phyloP scores from a whole-genome alignment of 805 yeast species.

The Ascoidea rubescens region DNA sequence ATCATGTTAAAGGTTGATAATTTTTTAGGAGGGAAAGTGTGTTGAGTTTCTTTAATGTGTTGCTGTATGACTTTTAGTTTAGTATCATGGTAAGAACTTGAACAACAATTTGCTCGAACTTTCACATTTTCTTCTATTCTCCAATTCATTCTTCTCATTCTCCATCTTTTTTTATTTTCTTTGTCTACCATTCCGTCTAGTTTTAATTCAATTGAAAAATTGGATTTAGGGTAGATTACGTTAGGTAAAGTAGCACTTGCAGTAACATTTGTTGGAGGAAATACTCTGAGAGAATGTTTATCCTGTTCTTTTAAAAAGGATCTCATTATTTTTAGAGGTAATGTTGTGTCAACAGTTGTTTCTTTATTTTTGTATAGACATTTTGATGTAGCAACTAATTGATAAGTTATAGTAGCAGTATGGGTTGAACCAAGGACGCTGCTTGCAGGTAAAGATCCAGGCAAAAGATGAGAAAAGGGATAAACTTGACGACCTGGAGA shows the following conservation, averaged over 20 bases:
- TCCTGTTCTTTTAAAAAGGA: conserved; percentile 74
- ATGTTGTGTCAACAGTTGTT: conserved; percentile 25
- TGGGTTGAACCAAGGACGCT: conserved; percentile 39
- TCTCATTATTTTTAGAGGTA: conserved; percentile 65
- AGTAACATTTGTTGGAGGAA: conserved; percentile 89
- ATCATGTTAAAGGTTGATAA: neutral
- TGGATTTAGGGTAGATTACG: conserved; percentile 77
- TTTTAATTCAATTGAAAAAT: conserved; percentile 71
- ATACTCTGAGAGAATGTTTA: conserved; percentile 74
- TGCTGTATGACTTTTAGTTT: conserved; percentile 35
- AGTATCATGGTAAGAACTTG: conserved; percentile 27
- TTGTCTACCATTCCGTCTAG: conserved; percentile 54
- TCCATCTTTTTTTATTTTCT: conserved; percentile 55
- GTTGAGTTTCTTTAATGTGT: conserved; percentile 19
- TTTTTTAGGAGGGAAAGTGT: neutral
- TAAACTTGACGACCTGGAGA: conserved; percentile 65
- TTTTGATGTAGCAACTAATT: conserved; percentile 41
- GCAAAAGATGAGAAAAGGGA: conserved; percentile 82
- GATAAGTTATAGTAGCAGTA: conserved; percentile 49
- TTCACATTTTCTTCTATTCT: conserved; percentile 73
- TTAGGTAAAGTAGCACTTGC: conserved; percentile 83
- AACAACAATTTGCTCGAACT: conserved; percentile 45
- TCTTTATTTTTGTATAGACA: conserved; percentile 18
- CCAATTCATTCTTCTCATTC: conserved; percentile 85
- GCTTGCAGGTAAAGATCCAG: conserved; percentile 81